These are phyloP conservation scores for Marchantia polymorpha DNA, from an alignment of 225 moss, liverwort and hornwort species.

Conservation along the genomic window DNA sequence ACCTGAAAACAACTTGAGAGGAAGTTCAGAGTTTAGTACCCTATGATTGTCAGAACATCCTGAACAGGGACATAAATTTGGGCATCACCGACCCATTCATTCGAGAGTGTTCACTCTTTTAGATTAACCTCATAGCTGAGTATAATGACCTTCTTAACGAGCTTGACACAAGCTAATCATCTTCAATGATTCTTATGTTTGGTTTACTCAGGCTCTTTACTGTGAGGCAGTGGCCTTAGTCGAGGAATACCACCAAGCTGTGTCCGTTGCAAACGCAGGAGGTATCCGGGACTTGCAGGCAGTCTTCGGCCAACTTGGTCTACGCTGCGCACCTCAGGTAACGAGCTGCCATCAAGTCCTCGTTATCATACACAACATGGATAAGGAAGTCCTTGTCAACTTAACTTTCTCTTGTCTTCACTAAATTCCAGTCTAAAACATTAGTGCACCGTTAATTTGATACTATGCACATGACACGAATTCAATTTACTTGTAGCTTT, in stretches of 20 bases:
- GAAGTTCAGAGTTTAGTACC: not conserved
- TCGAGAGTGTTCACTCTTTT: not conserved
- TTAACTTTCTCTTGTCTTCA: not conserved
- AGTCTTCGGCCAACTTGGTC: conserved; percentile 75
- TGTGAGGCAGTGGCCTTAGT: conserved; percentile 84
- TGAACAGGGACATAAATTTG: not conserved
- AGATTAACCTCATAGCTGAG: not conserved
- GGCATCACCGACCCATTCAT: not conserved
- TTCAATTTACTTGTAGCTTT: too few species aligned
- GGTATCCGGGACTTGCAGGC: conserved; percentile 90
- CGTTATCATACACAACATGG: not conserved
- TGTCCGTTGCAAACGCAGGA: conserved; percentile 82
- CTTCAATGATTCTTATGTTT: not conserved
- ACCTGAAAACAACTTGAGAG: not conserved
- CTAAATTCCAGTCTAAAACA: not conserved
- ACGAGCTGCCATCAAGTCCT: not conserved
- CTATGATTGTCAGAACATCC: too few species aligned
- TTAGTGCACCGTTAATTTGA: not conserved
- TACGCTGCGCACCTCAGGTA: conserved; percentile 81
- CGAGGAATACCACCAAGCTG: conserved; percentile 91
- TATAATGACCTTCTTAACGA: not conserved
- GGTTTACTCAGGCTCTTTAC: conserved; percentile 59
- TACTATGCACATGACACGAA: not conserved
- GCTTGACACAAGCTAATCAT: not conserved
- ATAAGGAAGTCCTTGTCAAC: not conserved